phyloP scores from a whole-genome alignment of 768 basidiomycete species.

The Pleurotus citrinopileatus region DNA sequence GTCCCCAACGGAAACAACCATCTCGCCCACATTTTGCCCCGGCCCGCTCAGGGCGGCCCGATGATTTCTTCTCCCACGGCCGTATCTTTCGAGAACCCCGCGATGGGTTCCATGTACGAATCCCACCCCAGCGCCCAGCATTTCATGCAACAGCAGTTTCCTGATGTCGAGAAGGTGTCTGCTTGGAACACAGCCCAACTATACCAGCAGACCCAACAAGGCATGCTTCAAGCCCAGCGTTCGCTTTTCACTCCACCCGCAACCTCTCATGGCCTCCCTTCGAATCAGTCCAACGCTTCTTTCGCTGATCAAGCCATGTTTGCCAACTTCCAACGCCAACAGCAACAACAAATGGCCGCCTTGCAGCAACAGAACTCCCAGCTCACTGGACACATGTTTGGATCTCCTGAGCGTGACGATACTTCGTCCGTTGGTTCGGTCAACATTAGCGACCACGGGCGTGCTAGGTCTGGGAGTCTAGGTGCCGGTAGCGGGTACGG shows the following conservation, averaged over 20 bases:
- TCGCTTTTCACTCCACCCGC: slow-evolving; percentile 41
- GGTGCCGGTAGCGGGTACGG: slow-evolving; percentile 13
- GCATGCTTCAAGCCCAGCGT: slow-evolving; percentile 28
- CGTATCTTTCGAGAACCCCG: slow-evolving; percentile 52
- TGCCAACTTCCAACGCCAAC: slow-evolving; percentile 12
- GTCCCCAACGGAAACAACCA: slow-evolving; percentile 20
- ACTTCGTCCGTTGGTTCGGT: slow-evolving; percentile 14
- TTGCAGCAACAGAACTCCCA: not conserved
- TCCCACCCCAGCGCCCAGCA: slow-evolving; percentile 15
- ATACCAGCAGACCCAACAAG: slow-evolving; percentile 19
- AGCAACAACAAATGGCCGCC: slow-evolving; percentile 6
- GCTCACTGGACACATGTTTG: slow-evolving; percentile 10
- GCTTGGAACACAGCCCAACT: slow-evolving; percentile 14
- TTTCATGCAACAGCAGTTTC: slow-evolving; percentile 19
- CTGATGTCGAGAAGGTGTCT: slow-evolving; percentile 11
- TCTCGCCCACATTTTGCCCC: slow-evolving; percentile 23
- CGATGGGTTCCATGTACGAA: slow-evolving; percentile 28
- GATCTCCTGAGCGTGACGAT: slow-evolving; percentile 13
- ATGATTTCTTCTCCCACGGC: slow-evolving; percentile 40
- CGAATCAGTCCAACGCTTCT: slow-evolving; percentile 1
- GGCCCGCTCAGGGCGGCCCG: slow-evolving; percentile 31
- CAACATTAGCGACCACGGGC: slow-evolving; percentile 9
- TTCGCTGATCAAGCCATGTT: slow-evolving; percentile 10
- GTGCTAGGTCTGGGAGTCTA: slow-evolving; percentile 9
- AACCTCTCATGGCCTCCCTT: slow-evolving; percentile 32